Conservation (phyloP, 2,329 filamentous ascomycete genomes). For the Lomentospora prolificans region DNA sequence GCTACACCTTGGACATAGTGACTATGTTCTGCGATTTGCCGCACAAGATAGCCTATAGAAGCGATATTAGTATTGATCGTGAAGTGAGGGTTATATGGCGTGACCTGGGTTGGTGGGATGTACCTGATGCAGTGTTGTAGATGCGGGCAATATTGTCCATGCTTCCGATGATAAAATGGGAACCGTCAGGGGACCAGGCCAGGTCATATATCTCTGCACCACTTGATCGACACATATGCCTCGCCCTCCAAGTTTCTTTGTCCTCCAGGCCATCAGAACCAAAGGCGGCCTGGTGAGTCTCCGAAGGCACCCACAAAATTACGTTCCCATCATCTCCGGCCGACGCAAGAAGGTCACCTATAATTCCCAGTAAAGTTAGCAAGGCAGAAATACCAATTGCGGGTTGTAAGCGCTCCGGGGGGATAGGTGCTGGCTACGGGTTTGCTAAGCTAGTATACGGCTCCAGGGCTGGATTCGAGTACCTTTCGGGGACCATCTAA, state of each 20-base stretch:
- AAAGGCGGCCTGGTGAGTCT: constrained; percentile 58
- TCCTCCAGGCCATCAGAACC: constrained; percentile 83
- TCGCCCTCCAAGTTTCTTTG: constrained; percentile 93
- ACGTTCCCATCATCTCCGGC: constrained; percentile 97
- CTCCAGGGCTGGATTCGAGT: constrained; percentile 21
- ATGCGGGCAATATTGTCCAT: constrained; percentile 99
- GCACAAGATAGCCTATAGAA: constrained; percentile 50
- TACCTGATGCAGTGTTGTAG: constrained; percentile 87
- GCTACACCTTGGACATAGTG: constrained; percentile 98
- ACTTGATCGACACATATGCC: constrained; percentile 93
- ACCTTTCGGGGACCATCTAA: constrained; percentile 93
- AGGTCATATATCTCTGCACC: constrained; percentile 97
- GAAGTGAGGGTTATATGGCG: neutral
- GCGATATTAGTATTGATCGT: neutral
- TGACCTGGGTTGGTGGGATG: constrained; percentile 9
- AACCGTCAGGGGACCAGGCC: constrained; percentile 95
- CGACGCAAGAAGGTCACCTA: constrained; percentile 86
- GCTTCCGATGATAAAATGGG: constrained; percentile 95
- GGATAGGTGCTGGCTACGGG: no score
- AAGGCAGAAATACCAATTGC: constrained; percentile 1
- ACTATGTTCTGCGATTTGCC: constrained; percentile 93
- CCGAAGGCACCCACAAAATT: constrained; percentile 87
- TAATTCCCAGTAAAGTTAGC: constrained; percentile 7
- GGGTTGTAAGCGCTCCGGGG: no score
- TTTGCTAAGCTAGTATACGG: no score